Evolutionary conservation across 805 yeast species (phyloP).

Genomic region (Clavispora fructus): DNA sequence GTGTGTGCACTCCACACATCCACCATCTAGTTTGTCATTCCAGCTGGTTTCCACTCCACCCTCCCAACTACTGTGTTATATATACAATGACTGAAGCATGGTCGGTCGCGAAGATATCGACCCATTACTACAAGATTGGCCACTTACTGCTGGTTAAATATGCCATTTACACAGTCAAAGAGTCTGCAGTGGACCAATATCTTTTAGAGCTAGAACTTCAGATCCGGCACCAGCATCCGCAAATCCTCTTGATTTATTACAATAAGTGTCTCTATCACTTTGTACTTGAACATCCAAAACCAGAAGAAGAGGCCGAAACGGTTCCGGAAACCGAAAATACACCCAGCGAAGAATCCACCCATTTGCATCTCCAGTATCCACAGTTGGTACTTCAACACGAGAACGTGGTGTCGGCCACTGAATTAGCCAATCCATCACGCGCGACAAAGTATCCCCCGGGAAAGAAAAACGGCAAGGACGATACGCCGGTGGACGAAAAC

Average conservation of each 20-base stretch:
- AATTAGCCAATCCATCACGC: constrained; percentile 28
- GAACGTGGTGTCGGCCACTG: constrained; percentile 19
- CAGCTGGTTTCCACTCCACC: background rate
- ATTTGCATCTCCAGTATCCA: constrained; percentile 16
- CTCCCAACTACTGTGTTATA: background rate
- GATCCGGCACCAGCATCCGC: constrained; percentile 32
- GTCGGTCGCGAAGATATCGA: constrained; percentile 23
- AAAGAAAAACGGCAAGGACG: constrained; percentile 6
- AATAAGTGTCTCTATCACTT: constrained; percentile 36
- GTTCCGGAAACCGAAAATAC: background rate
- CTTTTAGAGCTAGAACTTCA: constrained; percentile 35
- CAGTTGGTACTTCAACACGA: constrained; percentile 19
- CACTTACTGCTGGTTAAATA: constrained; percentile 28
- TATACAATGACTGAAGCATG: background rate
- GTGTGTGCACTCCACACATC: background rate
- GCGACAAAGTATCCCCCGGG: constrained; percentile 3
- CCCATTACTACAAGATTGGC: constrained; percentile 39
- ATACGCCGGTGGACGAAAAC: constrained; percentile 16
- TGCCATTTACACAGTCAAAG: constrained; percentile 22
- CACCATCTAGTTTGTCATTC: background rate
- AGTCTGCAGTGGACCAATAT: constrained; percentile 30
- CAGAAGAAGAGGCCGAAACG: background rate
- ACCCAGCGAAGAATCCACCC: background rate
- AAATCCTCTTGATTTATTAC: constrained; percentile 35
- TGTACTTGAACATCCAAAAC: constrained; percentile 20